A percentile compares a stretch with the other conserved stretches of the same genome.
phyloP scores from a whole-genome alignment of 192 early-diverging fungal genomes.

The Umbelopsis sp. region DNA sequence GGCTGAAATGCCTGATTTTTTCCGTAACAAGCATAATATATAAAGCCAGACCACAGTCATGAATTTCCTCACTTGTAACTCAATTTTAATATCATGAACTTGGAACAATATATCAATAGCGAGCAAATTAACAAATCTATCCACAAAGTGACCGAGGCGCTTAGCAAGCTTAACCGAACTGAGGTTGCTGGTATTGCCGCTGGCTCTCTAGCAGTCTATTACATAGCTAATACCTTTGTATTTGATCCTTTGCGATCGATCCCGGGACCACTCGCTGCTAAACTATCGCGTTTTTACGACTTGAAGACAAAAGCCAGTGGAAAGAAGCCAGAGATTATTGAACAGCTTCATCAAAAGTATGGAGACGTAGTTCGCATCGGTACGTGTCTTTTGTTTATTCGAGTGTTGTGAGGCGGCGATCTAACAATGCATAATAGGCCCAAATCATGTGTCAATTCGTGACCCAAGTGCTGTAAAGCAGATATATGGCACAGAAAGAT shows the following conservation, averaged over 20 bases:
- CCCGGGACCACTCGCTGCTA: slow-evolving; percentile 13
- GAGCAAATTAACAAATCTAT: neutral
- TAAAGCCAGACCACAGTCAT: too few relatives aligned
- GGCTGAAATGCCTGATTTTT: too few relatives aligned
- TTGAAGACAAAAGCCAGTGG: neutral
- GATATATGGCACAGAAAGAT: slow-evolving; percentile 9
- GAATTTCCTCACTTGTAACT: too few relatives aligned
- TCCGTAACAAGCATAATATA: too few relatives aligned
- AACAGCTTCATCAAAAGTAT: slow-evolving; percentile 13
- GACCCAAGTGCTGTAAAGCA: slow-evolving; percentile 11
- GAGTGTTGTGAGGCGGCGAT: neutral
- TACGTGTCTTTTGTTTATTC: neutral
- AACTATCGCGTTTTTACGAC: slow-evolving; percentile 10
- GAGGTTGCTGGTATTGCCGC: neutral
- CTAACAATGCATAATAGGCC: neutral
- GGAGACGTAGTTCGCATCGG: slow-evolving; percentile 17
- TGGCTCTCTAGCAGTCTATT: neutral
- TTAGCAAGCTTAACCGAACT: neutral
- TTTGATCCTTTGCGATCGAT: neutral
- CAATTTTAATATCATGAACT: too few relatives aligned
- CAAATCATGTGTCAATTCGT: neutral
- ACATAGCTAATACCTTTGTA: neutral
- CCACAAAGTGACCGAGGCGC: neutral
- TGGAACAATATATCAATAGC: neutral
- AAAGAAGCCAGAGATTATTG: neutral